These are phyloP conservation scores for Posidonia oceanica DNA, from an alignment of 116 monocot species.

Conservation along the genomic window DNA sequence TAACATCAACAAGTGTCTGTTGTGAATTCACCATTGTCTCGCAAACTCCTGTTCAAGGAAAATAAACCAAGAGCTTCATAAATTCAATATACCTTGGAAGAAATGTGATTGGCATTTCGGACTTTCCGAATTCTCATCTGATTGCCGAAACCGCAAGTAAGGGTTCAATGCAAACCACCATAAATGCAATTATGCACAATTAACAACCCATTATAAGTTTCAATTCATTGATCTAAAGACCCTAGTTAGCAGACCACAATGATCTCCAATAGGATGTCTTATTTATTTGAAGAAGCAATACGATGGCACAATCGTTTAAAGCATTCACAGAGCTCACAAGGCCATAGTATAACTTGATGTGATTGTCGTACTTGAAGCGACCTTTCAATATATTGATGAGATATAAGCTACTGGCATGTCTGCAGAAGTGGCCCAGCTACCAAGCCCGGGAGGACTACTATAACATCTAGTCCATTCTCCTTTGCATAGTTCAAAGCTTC, in stretches of 20 bases:
- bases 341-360: not conserved
- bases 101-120: too few species aligned
- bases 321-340: not conserved
- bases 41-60: constrained; percentile 1
- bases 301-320: too few species aligned
- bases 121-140: too few species aligned
- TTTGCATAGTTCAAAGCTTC: constrained; percentile 38
- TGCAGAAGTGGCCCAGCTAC: constrained; percentile 55
- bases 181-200: too few species aligned
- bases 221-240: too few species aligned
- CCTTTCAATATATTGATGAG: constrained; percentile 49
- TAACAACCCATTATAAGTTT: too few species aligned
- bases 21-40: constrained; percentile 5
- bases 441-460: constrained; percentile 41
- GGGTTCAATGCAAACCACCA: too few species aligned
- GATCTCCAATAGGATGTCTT: too few species aligned
- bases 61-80: not conserved
- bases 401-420: constrained; percentile 31
- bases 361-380: not conserved
- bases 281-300: too few species aligned
- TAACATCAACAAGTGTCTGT: constrained; percentile 17
- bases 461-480: constrained; percentile 34
- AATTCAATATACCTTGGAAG: too few species aligned
- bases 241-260: too few species aligned
- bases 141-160: too few species aligned